Conservation (phyloP, 768 basidiomycete genomes). For the Hericium erinaceus region DNA sequence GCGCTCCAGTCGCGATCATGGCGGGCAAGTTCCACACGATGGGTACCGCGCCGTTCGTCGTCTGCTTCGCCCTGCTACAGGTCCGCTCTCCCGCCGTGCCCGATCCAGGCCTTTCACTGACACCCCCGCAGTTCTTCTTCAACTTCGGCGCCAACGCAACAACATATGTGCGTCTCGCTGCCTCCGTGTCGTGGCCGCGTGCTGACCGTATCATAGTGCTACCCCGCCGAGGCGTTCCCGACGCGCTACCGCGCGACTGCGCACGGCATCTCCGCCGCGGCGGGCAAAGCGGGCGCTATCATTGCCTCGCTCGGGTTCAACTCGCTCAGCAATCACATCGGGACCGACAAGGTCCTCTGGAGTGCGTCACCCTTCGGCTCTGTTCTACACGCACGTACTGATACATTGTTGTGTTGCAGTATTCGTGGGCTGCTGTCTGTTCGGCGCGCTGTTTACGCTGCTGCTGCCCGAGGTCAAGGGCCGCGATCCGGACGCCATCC, state of each 20-base stretch:
- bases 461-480: constrained; percentile 43
- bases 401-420: constrained; percentile 22
- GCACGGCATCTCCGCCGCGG: constrained; percentile 67
- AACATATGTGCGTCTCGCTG: constrained; percentile 42
- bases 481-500: constrained; percentile 40
- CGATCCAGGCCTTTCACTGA: not conserved
- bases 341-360: constrained; percentile 61
- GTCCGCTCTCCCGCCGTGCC: constrained; percentile 16
- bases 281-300: constrained; percentile 71
- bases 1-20: constrained; percentile 47
- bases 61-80: constrained; percentile 64
- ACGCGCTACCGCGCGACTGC: constrained; percentile 66
- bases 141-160: constrained; percentile 75
- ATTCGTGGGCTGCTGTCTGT: constrained; percentile 56
- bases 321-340: constrained; percentile 46
- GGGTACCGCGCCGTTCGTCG: constrained; percentile 52
- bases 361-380: constrained; percentile 34
- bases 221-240: constrained; percentile 75
- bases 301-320: constrained; percentile 70
- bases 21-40: constrained; percentile 55
- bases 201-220: constrained; percentile 33
- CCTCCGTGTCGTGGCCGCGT: too few species aligned
- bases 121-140: constrained; percentile 53
- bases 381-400: not conserved
- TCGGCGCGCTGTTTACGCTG: constrained; percentile 35